These are phyloP conservation scores for Fragaria vesca DNA, from an alignment of 306 rosid genomes.

Conservation along the genomic window DNA sequence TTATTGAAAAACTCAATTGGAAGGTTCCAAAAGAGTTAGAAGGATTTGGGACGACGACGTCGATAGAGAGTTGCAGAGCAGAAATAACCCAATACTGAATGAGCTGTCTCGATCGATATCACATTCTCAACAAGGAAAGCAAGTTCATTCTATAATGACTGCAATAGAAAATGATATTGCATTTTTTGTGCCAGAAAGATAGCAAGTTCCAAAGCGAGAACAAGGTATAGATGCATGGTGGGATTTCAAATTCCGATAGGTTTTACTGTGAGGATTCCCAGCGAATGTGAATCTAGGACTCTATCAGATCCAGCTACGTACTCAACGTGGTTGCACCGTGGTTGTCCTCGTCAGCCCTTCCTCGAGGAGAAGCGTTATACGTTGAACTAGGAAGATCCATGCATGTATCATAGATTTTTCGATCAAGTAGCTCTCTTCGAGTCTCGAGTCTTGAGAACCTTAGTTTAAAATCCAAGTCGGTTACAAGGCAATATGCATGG, in stretches of 20 bases:
- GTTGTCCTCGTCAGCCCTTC: constrained; percentile 31
- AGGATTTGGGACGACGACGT: not conserved
- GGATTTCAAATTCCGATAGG: constrained; percentile 35
- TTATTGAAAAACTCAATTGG: too few relatives aligned
- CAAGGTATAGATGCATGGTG: constrained; percentile 26
- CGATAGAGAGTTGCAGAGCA: not conserved
- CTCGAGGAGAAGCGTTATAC: constrained; percentile 16
- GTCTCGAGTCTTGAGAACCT: not conserved
- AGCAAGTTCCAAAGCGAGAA: constrained; percentile 28
- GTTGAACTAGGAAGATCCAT: constrained; percentile 11
- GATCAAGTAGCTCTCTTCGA: constrained; percentile 7
- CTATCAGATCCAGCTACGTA: constrained; percentile 29
- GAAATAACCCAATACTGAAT: not conserved
- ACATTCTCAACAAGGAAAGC: not conserved
- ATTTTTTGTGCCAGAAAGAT: not conserved
- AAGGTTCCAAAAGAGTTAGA: not conserved
- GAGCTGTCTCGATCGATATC: not conserved
- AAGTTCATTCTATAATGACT: not conserved
- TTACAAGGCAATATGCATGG: not conserved
- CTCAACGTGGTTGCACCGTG: constrained; percentile 38
- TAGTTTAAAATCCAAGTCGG: not conserved
- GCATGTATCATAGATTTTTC: not conserved
- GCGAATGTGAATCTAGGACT: constrained; percentile 30
- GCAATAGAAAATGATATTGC: not conserved
- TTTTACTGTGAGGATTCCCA: constrained; percentile 22